phyloP scores from a whole-genome alignment of 176 grass and related monocot genomes.

The Eleusine coracana region DNA sequence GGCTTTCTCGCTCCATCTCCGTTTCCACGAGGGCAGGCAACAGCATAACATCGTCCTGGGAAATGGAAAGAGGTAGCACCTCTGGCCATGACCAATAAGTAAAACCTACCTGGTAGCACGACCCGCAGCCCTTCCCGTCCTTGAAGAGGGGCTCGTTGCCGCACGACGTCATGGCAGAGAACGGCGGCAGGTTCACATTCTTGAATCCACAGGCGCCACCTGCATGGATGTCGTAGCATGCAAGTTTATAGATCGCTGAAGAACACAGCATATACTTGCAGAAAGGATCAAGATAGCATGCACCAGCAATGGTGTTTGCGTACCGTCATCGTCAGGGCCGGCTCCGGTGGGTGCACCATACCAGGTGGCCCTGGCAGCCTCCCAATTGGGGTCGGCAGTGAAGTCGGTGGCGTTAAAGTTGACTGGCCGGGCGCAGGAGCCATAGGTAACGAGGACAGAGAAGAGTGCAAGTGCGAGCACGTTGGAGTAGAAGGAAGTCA shows the following conservation, averaged over 20 bases:
- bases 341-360: slow-evolving; percentile 69
- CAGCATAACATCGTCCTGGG: neutral
- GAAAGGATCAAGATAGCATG: neutral
- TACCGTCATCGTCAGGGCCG: slow-evolving; percentile 61
- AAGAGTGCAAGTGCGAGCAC: slow-evolving; percentile 28
- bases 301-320: neutral
- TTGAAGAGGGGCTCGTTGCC: slow-evolving; percentile 62
- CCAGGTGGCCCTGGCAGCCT: slow-evolving; percentile 64
- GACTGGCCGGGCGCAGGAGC: neutral
- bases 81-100: neutral
- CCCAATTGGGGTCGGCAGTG: slow-evolving; percentile 55
- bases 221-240: neutral
- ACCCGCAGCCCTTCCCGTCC: slow-evolving; percentile 70
- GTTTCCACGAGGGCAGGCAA: neutral
- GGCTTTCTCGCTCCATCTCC: neutral
- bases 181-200: slow-evolving; percentile 49
- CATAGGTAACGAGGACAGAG: slow-evolving; percentile 32
- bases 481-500: neutral
- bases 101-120: slow-evolving; percentile 53
- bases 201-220: slow-evolving; percentile 73
- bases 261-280: neutral
- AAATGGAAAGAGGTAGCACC: neutral
- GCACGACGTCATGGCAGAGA: slow-evolving; percentile 63
- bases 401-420: slow-evolving; percentile 30
- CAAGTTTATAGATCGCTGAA: neutral